These are phyloP conservation scores for Penicillium oxalicum DNA, from an alignment of 2,329 filamentous ascomycete species.

Conservation along the genomic window DNA sequence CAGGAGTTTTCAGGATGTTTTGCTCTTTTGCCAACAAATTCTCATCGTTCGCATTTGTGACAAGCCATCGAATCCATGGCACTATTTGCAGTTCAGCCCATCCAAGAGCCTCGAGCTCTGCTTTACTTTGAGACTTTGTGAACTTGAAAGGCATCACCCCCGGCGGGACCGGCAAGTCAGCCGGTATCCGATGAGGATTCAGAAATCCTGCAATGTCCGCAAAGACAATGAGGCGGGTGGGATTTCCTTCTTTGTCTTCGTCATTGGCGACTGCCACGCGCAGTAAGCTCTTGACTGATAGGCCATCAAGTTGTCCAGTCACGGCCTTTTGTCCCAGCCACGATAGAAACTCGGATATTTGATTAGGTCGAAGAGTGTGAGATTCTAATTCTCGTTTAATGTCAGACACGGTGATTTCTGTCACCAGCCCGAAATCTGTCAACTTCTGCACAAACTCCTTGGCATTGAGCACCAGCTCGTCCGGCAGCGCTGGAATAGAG, in stretches of 20 bases:
- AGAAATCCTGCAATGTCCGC: conserved; percentile 70
- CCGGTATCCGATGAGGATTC: conserved; percentile 69
- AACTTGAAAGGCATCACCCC: conserved; percentile 80
- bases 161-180: conserved; percentile 72
- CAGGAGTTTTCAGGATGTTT: conserved; percentile 63
- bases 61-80: conserved; percentile 75
- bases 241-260: conserved; percentile 51
- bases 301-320: conserved; percentile 64
- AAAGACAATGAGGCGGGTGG: conserved; percentile 69
- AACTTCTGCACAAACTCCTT: conserved; percentile 73
- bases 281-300: conserved; percentile 64
- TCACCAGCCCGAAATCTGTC: conserved; percentile 78
- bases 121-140: conserved; percentile 61
- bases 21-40: conserved; percentile 54
- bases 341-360: conserved; percentile 74
- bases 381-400: conserved; percentile 76
- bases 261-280: conserved; percentile 61
- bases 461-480: conserved; percentile 62
- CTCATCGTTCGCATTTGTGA: conserved; percentile 59
- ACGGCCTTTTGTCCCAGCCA: conserved; percentile 73
- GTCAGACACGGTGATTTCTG: conserved; percentile 78
- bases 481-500: conserved; percentile 78
- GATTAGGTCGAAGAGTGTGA: conserved; percentile 70
- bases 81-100: conserved; percentile 82
- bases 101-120: conserved; percentile 71